These are phyloP conservation scores for Dioscorea alata DNA, from an alignment of 106 monocot species.

Conservation along the genomic window DNA sequence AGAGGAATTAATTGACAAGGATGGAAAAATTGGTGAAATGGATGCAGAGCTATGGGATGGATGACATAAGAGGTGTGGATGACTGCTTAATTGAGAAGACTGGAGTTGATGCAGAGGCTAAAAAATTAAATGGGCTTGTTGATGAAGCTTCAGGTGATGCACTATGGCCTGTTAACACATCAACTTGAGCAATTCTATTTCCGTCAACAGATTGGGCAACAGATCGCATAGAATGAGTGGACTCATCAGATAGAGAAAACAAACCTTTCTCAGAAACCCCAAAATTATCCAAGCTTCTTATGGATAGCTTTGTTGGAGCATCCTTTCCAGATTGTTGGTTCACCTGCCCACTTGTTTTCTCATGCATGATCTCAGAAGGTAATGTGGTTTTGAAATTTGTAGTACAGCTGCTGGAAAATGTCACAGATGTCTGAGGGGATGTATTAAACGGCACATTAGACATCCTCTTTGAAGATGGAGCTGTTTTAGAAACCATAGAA, in stretches of 20 bases:
- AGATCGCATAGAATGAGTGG: constrained; percentile 8
- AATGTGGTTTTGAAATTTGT: constrained; percentile 7
- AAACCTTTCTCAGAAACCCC: constrained; percentile 1
- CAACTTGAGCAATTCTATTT: constrained; percentile 2
- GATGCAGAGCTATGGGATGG: constrained; percentile 7
- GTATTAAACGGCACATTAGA: constrained; percentile 10
- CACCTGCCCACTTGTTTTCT: constrained; percentile 12
- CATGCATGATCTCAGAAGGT: neutral
- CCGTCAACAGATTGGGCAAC: neutral
- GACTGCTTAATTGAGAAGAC: constrained; percentile 3
- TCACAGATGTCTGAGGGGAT: constrained; percentile 12
- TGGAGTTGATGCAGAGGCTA: neutral
- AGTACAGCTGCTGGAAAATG: constrained; percentile 6
- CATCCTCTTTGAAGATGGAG: constrained; percentile 5
- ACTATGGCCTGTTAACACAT: constrained; percentile 2
- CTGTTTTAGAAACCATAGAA: constrained; percentile 3
- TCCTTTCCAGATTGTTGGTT: constrained; percentile 18
- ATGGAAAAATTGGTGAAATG: neutral
- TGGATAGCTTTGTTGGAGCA: neutral
- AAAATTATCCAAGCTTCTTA: constrained; percentile 7
- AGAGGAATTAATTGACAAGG: constrained; percentile 3
- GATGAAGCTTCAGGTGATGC: constrained; percentile 12
- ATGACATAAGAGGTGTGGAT: constrained; percentile 3
- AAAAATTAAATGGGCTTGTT: neutral
- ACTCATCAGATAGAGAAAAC: neutral